These are phyloP conservation scores for Crithidia expoeki DNA, from an alignment of 208 protist genomes.

Conservation along the genomic window DNA sequence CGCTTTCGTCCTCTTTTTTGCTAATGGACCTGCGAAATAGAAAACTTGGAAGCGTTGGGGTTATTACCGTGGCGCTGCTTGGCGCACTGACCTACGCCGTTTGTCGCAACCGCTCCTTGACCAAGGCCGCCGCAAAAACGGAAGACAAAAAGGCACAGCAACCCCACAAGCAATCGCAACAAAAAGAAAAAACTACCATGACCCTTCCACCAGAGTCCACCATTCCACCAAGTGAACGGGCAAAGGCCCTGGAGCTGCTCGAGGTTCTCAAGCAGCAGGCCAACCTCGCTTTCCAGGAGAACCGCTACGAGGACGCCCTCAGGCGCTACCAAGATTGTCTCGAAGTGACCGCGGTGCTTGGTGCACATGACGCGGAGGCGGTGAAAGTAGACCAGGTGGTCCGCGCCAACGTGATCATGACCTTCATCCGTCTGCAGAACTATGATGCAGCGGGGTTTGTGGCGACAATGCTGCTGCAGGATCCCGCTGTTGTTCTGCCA, in stretches of 20 bases:
- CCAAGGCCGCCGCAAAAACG: neutral
- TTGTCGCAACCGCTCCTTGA: conserved; percentile 13
- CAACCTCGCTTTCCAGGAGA: conserved; percentile 66
- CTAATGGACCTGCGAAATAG: conserved; percentile 1
- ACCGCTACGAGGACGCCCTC: conserved; percentile 69
- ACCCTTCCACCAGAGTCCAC: conserved; percentile 30
- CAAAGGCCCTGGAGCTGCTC: conserved; percentile 49
- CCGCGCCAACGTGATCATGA: conserved; percentile 74
- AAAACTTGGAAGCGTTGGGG: neutral
- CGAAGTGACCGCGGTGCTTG: conserved; percentile 57
- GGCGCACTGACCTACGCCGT: conserved; percentile 13
- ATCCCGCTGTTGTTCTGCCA: conserved; percentile 35
- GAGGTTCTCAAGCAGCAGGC: conserved; percentile 57
- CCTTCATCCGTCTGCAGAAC: conserved; percentile 64
- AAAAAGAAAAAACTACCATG: neutral
- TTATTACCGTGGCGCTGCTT: conserved; percentile 21
- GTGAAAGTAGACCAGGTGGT: conserved; percentile 60
- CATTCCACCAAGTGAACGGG: conserved; percentile 28
- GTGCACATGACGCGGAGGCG: conserved; percentile 48
- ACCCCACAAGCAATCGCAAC: neutral
- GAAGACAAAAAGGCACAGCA: neutral
- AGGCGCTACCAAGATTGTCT: conserved; percentile 77
- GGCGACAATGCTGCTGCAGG: conserved; percentile 80
- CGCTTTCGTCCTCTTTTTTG: too few species aligned
- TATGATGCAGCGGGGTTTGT: conserved; percentile 72